These are phyloP conservation scores for Aspergillus luchuensis DNA, from an alignment of 2,329 filamentous ascomycete genomes.

Conservation along the genomic window DNA sequence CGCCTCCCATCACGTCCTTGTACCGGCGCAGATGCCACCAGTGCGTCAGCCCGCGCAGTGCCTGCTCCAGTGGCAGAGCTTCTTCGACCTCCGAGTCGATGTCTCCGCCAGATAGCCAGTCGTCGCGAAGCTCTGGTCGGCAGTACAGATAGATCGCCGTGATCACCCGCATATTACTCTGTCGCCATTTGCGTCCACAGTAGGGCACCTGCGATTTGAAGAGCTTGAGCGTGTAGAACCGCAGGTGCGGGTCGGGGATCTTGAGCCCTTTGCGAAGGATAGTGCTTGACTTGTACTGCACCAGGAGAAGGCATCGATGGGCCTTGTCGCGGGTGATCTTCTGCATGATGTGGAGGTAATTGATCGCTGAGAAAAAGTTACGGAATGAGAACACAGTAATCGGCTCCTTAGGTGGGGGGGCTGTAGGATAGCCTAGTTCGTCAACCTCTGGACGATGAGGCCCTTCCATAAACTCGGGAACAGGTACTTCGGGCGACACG, in stretches of 20 bases:
- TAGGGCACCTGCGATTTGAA: slow-evolving; percentile 99
- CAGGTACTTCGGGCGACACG: slow-evolving; percentile 29
- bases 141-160: slow-evolving; percentile 95
- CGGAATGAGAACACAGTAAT: slow-evolving; percentile 90
- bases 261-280: slow-evolving; percentile 91
- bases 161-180: slow-evolving; percentile 98
- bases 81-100: slow-evolving; percentile 94
- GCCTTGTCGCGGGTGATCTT: slow-evolving; percentile 96
- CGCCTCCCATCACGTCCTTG: slow-evolving; percentile 68
- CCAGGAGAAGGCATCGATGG: slow-evolving; percentile 88
- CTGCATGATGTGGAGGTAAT: slow-evolving; percentile 93
- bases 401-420: slow-evolving; percentile 66
- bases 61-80: slow-evolving; percentile 87
- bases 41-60: slow-evolving; percentile 82
- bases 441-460: slow-evolving; percentile 65
- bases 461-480: slow-evolving; percentile 27
- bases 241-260: slow-evolving; percentile 81
- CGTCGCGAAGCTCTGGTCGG: slow-evolving; percentile 86
- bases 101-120: slow-evolving; percentile 88
- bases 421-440: slow-evolving; percentile 78
- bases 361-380: slow-evolving; percentile 94
- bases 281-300: slow-evolving; percentile 91
- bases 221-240: slow-evolving; percentile 92
- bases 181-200: slow-evolving; percentile 96
- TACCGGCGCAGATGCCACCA: slow-evolving; percentile 90